phyloP scores from a whole-genome alignment of 2,329 filamentous ascomycete species.

The Orbilia oligospora region DNA sequence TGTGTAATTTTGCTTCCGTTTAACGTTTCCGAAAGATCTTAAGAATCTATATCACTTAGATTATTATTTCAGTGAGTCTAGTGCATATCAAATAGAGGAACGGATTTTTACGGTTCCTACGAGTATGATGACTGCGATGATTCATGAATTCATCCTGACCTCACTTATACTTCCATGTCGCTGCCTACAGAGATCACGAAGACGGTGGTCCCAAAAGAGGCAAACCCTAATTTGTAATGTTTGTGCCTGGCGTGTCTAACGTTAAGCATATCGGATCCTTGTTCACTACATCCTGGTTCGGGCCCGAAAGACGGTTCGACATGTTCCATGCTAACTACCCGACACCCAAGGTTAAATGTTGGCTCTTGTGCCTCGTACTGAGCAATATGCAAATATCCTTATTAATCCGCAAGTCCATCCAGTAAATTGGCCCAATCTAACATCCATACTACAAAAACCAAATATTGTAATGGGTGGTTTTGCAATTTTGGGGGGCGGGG shows the following conservation, averaged over 20 bases:
- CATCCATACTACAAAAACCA: background rate
- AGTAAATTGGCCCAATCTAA: background rate
- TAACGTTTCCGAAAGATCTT: no score
- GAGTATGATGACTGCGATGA: no score
- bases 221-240: background rate
- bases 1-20: background rate
- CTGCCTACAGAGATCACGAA: background rate
- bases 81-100: no score
- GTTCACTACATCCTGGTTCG: constrained; percentile 4
- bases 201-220: background rate
- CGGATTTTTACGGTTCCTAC: no score
- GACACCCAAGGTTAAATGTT: constrained; percentile 8
- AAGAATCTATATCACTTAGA: no score
- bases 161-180: no score
- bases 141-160: no score
- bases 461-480: background rate
- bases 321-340: constrained; percentile 19
- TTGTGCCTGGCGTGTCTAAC: background rate
- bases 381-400: background rate
- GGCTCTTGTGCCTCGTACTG: background rate
- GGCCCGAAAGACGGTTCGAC: constrained; percentile 18
- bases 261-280: constrained; percentile 7
- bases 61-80: no score
- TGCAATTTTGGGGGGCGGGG: no score
- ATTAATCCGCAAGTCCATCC: background rate